Base-by-base conservation (phyloP, 2,329 filamentous ascomycete genomes). In the Trichoderma sp. region DNA sequence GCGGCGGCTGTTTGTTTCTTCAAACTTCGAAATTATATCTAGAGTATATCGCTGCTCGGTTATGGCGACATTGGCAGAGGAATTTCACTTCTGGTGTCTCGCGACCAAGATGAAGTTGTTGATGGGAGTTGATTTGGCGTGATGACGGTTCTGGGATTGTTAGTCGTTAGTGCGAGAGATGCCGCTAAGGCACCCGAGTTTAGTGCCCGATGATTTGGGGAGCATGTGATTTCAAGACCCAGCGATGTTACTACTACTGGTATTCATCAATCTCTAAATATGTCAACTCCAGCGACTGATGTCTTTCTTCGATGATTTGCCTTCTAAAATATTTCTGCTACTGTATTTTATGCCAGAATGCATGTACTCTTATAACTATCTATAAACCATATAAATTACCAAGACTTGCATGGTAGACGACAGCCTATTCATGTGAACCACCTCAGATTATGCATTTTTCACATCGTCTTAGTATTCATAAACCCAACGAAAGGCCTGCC, bases 171-270 rank as follows among this genome's bases (percentile, higher is more conserved):
- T 36, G 65, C 11, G 36, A 21, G 36, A 21, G 11, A 26, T 51
- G 53, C 34, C 56, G 39, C 56, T 61, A 69, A 69, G 66, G 66
- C 56, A 14, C 56, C 47, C 26, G 36, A 21, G 14, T 61, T 61
- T 69, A 69, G 56, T 69, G 66, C 66, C 66, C 39, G 56, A 69
- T n/a, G 28, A 15, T 28, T 57, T 12, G 5, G 36, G 34, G 34
- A 32, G 56, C 66, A 69, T 69, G 56, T 69, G 66, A 69, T 66
- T 63, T 12, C 43, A n/a, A 24, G 5, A 24, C 36, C 34, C 21
- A 43, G 57, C 56, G 9, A 24, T 11, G n/a, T 47, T 9, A 51
- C 9, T 51, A 51, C 43, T 51, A 51, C 43, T 47, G 15, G 39
- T 21, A 2, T 1, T 47, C 34, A 28, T 28, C 39, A n/a, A 39